Base-by-base conservation (phyloP, 257 asterid genomes). In the Jaltomata sinuosa region DNA sequence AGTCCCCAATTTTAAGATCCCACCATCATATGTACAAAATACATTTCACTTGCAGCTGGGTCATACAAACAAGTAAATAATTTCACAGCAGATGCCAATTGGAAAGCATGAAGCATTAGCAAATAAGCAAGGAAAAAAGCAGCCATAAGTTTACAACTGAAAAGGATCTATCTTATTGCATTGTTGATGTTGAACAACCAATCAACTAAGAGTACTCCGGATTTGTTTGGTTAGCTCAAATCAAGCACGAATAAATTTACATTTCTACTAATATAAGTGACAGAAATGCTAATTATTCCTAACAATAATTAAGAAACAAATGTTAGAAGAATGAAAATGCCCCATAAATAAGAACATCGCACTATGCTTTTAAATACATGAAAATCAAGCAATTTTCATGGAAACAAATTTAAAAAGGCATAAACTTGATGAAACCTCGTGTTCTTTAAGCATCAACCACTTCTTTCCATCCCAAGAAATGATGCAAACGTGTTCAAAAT, bases 401-500 rank as follows among this genome's bases (percentile, higher is more conserved):
- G 38, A 65, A 85, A n/a, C 14, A 71, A 83, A 85, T 59, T 77
- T 71, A 84, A 91, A 79, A 68, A 19, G 78, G 50, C 0, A 10
- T 68, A 19, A 68, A 36, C 78, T 29, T 15, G 22, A 74, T 47
- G 38, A 47, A 76, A 16, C 21, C 57, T 76, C 2, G 7, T 3
- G 16, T 76, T 47, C 40, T 76, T 76, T 45, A 15, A 8, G 59
- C 61, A 76, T 45, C 38, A 45, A 76, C n/a, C 1, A 25, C 25
- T 8, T 68, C 55, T 47, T 16, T 59, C 67, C 67, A 59, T 22
- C 7, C 67, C 67, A 62, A 12, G 38, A 62, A 62, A 29, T 31
- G 22, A 6, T 2, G 27, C 19, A 6, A 25, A 25, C 8, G 68
- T 11, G 19, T 52, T 92, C 87, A 91, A 82, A 83, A 81, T 84